A percentile compares a stretch with the other conserved stretches of the same genome.
phyloP scores from a whole-genome alignment of 371 early-diverging fungal genomes.

The Mortierella sp. region DNA sequence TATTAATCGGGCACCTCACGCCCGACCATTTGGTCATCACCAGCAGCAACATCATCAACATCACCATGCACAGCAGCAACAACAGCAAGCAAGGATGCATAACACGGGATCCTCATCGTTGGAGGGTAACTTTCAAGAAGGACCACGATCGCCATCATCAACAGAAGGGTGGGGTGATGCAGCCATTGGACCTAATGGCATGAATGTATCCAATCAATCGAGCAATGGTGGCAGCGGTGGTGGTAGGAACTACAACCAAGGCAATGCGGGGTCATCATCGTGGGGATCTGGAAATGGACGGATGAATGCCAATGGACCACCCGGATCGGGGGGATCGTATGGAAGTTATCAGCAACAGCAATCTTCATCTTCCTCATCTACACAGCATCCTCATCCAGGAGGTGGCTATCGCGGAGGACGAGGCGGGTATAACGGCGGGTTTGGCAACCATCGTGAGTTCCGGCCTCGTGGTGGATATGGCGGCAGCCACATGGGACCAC shows the following conservation, averaged over 20 bases:
- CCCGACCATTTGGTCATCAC: constrained; percentile 24
- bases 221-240: neutral
- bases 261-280: neutral
- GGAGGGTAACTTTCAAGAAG: constrained; percentile 30
- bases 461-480: constrained; percentile 15
- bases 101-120: constrained; percentile 7
- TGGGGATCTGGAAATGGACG: constrained; percentile 16
- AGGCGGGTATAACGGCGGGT: constrained; percentile 12
- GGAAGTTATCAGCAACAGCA: constrained; percentile 7
- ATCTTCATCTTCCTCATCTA: neutral
- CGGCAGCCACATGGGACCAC: constrained; percentile 3
- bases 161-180: constrained; percentile 23
- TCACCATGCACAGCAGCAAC: constrained; percentile 4
- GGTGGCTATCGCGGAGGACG: constrained; percentile 13
- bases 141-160: constrained; percentile 18
- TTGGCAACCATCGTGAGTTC: constrained; percentile 9
- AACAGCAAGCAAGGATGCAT: constrained; percentile 9
- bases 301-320: constrained; percentile 12
- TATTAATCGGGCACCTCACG: constrained; percentile 31
- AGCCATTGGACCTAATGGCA: neutral
- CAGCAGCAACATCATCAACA: constrained; percentile 13
- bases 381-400: neutral
- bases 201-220: neutral
- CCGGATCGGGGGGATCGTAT: neutral
- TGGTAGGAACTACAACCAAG: constrained; percentile 5